Percentiles rank a stretch among this genome's conserved stretches.
Conservation (phyloP, 164 flowering plant species). For the Stephania cephalantha region DNA sequence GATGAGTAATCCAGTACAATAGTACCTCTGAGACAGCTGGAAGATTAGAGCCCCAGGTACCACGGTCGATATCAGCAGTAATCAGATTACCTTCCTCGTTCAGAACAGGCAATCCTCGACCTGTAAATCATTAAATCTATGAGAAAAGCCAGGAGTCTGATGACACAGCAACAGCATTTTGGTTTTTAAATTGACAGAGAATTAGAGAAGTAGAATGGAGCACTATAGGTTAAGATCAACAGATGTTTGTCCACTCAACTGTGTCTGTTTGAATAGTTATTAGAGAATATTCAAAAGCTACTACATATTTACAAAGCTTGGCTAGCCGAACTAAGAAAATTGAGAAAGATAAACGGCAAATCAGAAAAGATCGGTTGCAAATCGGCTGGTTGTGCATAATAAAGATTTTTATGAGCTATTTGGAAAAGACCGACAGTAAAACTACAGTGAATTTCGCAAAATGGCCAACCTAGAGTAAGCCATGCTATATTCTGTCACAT, state of each 20-base stretch:
- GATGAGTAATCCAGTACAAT: neutral
- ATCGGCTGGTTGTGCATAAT: too few relatives aligned
- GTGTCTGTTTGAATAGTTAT: neutral
- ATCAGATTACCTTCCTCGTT: constrained; percentile 83
- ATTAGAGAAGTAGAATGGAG: neutral
- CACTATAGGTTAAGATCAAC: neutral
- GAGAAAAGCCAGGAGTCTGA: neutral
- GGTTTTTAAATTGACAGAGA: too few relatives aligned
- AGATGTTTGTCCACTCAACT: neutral
- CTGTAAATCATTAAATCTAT: constrained; percentile 27
- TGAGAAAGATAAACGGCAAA: too few relatives aligned
- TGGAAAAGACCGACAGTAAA: too few relatives aligned
- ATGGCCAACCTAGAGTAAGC: neutral
- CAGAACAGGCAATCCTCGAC: constrained; percentile 70
- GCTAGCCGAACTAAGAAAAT: too few relatives aligned
- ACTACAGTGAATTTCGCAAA: neutral
- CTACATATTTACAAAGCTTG: too few relatives aligned
- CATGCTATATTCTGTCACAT: too few relatives aligned
- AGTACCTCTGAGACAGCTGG: constrained; percentile 59
- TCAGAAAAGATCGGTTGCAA: too few relatives aligned
- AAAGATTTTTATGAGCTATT: too few relatives aligned
- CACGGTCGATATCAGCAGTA: constrained; percentile 33
- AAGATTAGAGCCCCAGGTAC: constrained; percentile 43
- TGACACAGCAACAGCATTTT: neutral
- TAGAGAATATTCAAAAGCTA: too few relatives aligned